Evolutionary conservation across 257 asterid species (phyloP).

Genomic region (Solanum bulbocastanum): DNA sequence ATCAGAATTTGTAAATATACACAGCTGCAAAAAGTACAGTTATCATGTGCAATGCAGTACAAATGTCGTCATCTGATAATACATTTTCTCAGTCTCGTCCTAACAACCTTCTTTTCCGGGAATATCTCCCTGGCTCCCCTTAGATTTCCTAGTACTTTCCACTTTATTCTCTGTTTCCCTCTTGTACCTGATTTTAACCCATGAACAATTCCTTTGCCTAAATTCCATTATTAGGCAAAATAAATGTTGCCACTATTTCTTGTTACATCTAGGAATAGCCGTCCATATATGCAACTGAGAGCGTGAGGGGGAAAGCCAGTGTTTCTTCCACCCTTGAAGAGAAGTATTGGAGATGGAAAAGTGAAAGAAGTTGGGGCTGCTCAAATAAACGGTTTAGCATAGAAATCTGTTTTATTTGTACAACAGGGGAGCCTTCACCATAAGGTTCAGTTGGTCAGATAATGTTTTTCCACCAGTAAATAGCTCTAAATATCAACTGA

Average conservation of each 20-base stretch:
- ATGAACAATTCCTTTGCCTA: neutral
- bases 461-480: neutral
- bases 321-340: neutral
- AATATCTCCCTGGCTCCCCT: neutral
- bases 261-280: neutral
- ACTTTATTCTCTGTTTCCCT: neutral
- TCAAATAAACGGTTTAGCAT: neutral
- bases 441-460: neutral
- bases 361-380: neutral
- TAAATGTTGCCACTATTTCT: neutral
- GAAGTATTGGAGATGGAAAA: neutral
- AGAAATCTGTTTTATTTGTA: neutral
- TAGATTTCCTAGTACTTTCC: neutral
- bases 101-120: neutral
- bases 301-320: neutral
- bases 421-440: neutral
- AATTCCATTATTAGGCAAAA: neutral
- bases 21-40: neutral
- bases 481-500: neutral
- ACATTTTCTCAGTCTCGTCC: neutral
- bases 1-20: neutral
- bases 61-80: neutral
- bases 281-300: neutral
- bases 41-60: neutral
- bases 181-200: neutral